Evolutionary conservation across 345 rosid genomes (phyloP), one percentile per base, ranked within the genome.

Genomic region (Camelina sativa): DNA sequence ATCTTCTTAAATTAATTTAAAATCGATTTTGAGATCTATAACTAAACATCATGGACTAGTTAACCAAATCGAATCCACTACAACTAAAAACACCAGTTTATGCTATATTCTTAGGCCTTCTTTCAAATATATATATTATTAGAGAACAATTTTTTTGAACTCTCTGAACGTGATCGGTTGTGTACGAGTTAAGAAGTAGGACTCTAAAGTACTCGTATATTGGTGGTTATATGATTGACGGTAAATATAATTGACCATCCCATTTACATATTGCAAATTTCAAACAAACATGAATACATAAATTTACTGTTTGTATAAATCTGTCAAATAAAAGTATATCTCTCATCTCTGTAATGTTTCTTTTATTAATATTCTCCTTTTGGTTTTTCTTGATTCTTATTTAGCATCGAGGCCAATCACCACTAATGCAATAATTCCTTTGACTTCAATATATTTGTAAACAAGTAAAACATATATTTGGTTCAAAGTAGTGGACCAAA

Each of bases 381-480:
- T 63, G 15, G 35, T 3, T 44, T 75, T 63, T 56, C 38, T 16
- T 70, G 72, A 66, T 71, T 57, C 52, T 64, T 56, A 40, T 56
- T 64, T 65, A 77, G 62, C 67, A 77, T 77, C 20, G 67, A 71
- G 76, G 62, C 76, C 80, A 77, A 77, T 71, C 62, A 64, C 76
- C 66, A 70, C 66, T 70, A 64, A 57, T 65, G 40, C 67, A 71
- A 50, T 40, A 38, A 52, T 44, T 54, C 40, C 48, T 58, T 71
- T 77, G 72, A 71, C 80, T 71, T 71, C 65, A 9, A 71, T 19
- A 57, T 63, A 37, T 76, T 30, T 35, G n/a, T 65, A 70, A 37
- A 69, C n/a, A 55, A 35, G 59, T 55, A 46, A 76, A 54, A 71
- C 16, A 65, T 50, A 12, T 41, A 62, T 69, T 62, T 76, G 53